Evolutionary conservation across 352 stramenopile species (phyloP).

Genomic region (Globisporangium alternatum): DNA sequence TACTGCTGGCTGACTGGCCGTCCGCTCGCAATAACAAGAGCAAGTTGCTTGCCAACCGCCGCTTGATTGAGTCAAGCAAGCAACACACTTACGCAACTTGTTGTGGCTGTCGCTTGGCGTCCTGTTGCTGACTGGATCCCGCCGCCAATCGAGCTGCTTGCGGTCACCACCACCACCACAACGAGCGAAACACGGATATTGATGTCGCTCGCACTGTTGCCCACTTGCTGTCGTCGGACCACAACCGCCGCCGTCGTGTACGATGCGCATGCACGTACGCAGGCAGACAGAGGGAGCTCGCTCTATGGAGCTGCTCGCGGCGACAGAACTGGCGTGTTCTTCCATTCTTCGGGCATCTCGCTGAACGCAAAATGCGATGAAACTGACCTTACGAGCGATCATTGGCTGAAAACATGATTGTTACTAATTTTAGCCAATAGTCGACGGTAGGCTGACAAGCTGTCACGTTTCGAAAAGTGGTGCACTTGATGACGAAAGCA

Average conservation of each 20-base stretch:
- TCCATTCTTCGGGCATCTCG: conserved; percentile 1
- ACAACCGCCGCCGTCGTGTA: neutral
- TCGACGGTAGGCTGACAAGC: no score
- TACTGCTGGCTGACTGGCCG: neutral
- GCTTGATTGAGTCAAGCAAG: no score
- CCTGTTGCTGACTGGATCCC: no score
- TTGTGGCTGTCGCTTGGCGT: neutral
- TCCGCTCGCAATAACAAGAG: neutral
- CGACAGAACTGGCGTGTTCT: conserved; percentile 3
- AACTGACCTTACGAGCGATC: conserved; percentile 19
- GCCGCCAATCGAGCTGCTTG: no score
- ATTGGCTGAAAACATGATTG: conserved; percentile 15
- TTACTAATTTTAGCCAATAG: neutral
- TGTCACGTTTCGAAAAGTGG: neutral
- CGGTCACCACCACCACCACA: neutral
- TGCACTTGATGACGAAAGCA: conserved; percentile 6
- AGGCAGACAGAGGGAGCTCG: neutral
- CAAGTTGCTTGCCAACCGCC: neutral
- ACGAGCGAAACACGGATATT: neutral
- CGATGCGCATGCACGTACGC: neutral
- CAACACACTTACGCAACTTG: no score
- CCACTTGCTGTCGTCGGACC: neutral
- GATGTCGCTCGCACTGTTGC: neutral
- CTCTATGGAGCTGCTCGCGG: conserved; percentile 2
- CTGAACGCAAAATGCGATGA: neutral